These are phyloP conservation scores for Zelonia costaricensis DNA, from an alignment of 208 protist genomes.

Conservation along the genomic window DNA sequence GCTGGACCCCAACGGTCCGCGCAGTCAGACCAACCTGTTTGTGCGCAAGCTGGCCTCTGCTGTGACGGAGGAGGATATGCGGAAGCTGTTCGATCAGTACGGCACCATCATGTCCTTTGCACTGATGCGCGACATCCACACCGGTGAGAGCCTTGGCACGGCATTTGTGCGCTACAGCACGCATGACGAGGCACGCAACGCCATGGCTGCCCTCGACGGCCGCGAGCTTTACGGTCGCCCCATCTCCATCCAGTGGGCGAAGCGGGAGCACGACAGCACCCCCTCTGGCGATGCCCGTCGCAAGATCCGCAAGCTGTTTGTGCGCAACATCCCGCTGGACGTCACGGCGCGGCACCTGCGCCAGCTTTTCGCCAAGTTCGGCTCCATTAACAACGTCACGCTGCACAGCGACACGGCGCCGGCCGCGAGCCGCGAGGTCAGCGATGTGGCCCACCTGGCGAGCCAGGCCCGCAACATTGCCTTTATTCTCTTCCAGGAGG, in stretches of 20 bases:
- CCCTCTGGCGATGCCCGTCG: constrained; percentile 65
- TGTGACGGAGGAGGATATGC: constrained; percentile 56
- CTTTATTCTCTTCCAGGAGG: constrained; percentile 65
- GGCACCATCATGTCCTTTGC: constrained; percentile 64
- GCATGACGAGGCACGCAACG: constrained; percentile 56
- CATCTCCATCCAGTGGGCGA: constrained; percentile 83
- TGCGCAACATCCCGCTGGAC: constrained; percentile 81
- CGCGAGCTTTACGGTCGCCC: constrained; percentile 42
- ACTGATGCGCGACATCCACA: constrained; percentile 88
- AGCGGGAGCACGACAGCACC: constrained; percentile 78
- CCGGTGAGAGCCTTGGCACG: constrained; percentile 75
- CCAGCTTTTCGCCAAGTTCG: constrained; percentile 51
- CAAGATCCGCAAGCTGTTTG: constrained; percentile 81
- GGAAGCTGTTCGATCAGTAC: constrained; percentile 56
- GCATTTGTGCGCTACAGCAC: constrained; percentile 81
- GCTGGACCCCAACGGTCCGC: constrained; percentile 54
- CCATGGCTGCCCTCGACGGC: constrained; percentile 57
- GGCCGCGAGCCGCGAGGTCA: constrained; percentile 5
- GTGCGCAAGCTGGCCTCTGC: constrained; percentile 68
- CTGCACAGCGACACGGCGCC: constrained; percentile 75
- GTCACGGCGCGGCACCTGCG: constrained; percentile 42
- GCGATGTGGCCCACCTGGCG: constrained; percentile 3
- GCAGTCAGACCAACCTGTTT: constrained; percentile 83
- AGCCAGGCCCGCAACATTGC: constrained; percentile 63
- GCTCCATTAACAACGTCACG: constrained; percentile 54